A percentile compares a stretch with the other conserved stretches of the same genome.
Evolutionary conservation across 2,329 filamentous ascomycete genomes (phyloP).

Genomic region (Sporothrix schenckii): DNA sequence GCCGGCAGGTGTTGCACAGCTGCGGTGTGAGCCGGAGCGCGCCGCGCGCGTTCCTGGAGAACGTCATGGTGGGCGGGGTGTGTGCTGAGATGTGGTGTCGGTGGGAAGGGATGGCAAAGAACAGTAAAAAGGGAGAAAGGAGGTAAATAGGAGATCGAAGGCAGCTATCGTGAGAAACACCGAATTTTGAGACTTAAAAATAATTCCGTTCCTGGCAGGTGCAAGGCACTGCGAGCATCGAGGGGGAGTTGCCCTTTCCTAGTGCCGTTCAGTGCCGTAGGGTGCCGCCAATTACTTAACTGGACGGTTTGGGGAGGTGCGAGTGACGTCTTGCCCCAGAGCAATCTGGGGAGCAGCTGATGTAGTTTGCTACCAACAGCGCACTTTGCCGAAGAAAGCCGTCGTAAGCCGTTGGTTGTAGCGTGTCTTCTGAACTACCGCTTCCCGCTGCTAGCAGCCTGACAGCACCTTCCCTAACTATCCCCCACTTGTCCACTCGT

Average conservation of each 20-base stretch:
- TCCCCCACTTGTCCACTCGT: constrained; percentile 7
- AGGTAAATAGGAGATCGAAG: background rate
- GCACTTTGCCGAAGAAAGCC: constrained; percentile 48
- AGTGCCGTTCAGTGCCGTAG: background rate
- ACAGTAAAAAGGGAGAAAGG: background rate
- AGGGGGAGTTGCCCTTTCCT: background rate
- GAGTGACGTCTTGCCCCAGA: constrained; percentile 27
- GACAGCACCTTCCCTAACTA: background rate
- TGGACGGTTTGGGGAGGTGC: constrained; percentile 12
- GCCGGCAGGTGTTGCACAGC: constrained; percentile 26
- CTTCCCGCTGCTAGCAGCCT: constrained; percentile 21
- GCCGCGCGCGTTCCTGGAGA: constrained; percentile 23
- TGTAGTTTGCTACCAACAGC: background rate
- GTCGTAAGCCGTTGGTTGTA: constrained; percentile 46
- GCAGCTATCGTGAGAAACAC: background rate
- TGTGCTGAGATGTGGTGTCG: background rate
- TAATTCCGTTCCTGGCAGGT: constrained; percentile 1
- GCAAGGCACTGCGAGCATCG: background rate
- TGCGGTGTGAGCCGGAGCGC: constrained; percentile 22
- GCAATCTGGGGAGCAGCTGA: constrained; percentile 22
- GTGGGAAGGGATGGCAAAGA: background rate
- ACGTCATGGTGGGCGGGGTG: constrained; percentile 11
- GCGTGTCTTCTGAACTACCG: constrained; percentile 3
- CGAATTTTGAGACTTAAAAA: background rate
- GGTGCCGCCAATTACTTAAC: constrained; percentile 8